Percentiles rank a stretch among this genome's conserved stretches.
These are phyloP conservation scores for Globisporangium cystogenes DNA, from an alignment of 352 stramenopile genomes.

Conservation along the genomic window DNA sequence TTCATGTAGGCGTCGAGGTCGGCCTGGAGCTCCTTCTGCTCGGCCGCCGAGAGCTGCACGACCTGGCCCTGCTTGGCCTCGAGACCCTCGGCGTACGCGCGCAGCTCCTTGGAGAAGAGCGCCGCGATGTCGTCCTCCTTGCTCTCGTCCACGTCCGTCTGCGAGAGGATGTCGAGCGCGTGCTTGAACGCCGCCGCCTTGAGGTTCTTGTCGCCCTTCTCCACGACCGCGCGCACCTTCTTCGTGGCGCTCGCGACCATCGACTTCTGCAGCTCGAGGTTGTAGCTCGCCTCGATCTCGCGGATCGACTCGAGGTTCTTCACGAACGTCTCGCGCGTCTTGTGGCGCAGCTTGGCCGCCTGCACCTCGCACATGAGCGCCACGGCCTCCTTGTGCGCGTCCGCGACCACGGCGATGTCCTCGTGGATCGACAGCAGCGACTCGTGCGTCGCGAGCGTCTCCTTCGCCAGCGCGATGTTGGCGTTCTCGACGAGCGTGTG, in stretches of 20 bases:
- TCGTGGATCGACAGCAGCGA: slow-evolving; percentile 82
- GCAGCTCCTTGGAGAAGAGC: slow-evolving; percentile 82
- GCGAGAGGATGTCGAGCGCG: slow-evolving; percentile 74
- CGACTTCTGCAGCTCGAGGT: slow-evolving; percentile 78
- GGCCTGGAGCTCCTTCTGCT: slow-evolving; percentile 80
- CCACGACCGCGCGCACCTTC: slow-evolving; percentile 65
- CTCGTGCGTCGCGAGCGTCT: slow-evolving; percentile 79
- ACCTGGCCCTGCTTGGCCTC: slow-evolving; percentile 79
- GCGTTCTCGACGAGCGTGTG: slow-evolving; percentile 83
- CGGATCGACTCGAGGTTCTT: slow-evolving; percentile 86
- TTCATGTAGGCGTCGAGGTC: slow-evolving; percentile 86
- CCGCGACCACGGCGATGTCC: slow-evolving; percentile 69
- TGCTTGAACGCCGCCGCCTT: slow-evolving; percentile 85
- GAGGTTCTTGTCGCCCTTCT: slow-evolving; percentile 81
- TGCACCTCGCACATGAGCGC: slow-evolving; percentile 83
- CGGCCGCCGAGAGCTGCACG: slow-evolving; percentile 61
- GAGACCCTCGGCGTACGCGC: slow-evolving; percentile 62
- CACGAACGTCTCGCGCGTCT: slow-evolving; percentile 83
- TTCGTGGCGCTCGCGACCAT: slow-evolving; percentile 70
- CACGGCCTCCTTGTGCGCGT: slow-evolving; percentile 79
- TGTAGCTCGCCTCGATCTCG: slow-evolving; percentile 76
- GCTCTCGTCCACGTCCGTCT: slow-evolving; percentile 56
- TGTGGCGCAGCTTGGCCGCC: slow-evolving; percentile 82
- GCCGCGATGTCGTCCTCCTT: slow-evolving; percentile 83
- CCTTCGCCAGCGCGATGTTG: slow-evolving; percentile 78